Evolutionary conservation across 2,329 filamentous ascomycete genomes (phyloP).

Genomic region (Fusarium coicis): DNA sequence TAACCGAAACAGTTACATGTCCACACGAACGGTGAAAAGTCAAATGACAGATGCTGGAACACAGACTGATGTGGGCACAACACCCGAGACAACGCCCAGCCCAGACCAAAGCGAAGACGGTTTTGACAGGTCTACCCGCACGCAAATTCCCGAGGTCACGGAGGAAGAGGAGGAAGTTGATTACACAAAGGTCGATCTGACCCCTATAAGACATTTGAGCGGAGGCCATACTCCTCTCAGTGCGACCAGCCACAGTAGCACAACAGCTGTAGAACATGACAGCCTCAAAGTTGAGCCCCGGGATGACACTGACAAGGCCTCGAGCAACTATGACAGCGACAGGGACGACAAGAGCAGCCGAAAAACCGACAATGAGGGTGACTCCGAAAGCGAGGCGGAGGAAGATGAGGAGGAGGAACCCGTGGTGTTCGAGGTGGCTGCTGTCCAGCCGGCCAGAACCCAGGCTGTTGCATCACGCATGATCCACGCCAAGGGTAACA

Average conservation of each 20-base stretch:
- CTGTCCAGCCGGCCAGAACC: conserved; percentile 63
- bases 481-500: conserved; percentile 77
- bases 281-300: conserved; percentile 36
- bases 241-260: conserved; percentile 38
- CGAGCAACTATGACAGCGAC: conserved; percentile 41
- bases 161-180: conserved; percentile 67
- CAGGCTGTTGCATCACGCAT: conserved; percentile 72
- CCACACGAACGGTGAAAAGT: conserved; percentile 73
- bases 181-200: conserved; percentile 68
- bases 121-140: conserved; percentile 53
- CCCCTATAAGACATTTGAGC: conserved; percentile 59
- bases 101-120: conserved; percentile 65
- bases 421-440: conserved; percentile 75
- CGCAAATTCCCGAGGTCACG: conserved; percentile 50
- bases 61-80: conserved; percentile 67
- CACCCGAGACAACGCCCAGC: conserved; percentile 65
- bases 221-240: conserved; percentile 39
- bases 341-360: conserved; percentile 42
- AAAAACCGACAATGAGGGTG: conserved; percentile 43
- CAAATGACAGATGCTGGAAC: conserved; percentile 77
- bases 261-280: conserved; percentile 33
- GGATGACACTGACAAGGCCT: conserved; percentile 42
- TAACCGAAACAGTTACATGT: conserved; percentile 80
- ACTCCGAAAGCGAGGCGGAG: conserved; percentile 35
- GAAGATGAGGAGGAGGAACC: conserved; percentile 63